phyloP scores from a whole-genome alignment of 305 asterid species.

The Fraxinus platypoda region DNA sequence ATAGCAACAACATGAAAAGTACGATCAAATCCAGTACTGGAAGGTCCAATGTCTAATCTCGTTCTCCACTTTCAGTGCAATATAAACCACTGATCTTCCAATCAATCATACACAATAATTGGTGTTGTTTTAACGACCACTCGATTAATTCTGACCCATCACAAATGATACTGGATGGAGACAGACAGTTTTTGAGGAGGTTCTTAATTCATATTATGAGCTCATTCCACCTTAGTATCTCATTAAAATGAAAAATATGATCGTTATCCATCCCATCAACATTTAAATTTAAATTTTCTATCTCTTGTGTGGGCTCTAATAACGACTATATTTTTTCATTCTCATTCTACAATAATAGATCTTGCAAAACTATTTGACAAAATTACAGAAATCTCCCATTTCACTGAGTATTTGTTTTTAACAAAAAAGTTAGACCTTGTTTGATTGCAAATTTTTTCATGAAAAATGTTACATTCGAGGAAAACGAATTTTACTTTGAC shows the following conservation, averaged over 20 bases:
- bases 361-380: not conserved
- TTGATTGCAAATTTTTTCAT: no score
- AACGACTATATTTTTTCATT: no score
- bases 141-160: not conserved
- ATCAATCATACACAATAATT: not conserved
- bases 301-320: no score
- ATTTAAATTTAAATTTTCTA: no score
- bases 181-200: not conserved
- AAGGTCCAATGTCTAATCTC: not conserved
- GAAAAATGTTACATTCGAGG: no score
- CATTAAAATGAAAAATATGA: no score
- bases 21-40: not conserved
- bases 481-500: no score
- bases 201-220: not conserved
- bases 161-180: not conserved
- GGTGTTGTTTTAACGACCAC: not conserved
- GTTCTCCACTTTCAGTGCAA: not conserved
- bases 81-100: not conserved
- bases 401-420: not conserved
- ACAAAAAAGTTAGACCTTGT: no score
- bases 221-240: no score
- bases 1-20: not conserved
- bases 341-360: no score
- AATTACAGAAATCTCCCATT: not conserved
- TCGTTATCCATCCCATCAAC: no score